Evolutionary conservation across 192 early-diverging fungal genomes (phyloP), one percentile per base, ranked within the genome.

Genomic region (Coemansia furcata): DNA sequence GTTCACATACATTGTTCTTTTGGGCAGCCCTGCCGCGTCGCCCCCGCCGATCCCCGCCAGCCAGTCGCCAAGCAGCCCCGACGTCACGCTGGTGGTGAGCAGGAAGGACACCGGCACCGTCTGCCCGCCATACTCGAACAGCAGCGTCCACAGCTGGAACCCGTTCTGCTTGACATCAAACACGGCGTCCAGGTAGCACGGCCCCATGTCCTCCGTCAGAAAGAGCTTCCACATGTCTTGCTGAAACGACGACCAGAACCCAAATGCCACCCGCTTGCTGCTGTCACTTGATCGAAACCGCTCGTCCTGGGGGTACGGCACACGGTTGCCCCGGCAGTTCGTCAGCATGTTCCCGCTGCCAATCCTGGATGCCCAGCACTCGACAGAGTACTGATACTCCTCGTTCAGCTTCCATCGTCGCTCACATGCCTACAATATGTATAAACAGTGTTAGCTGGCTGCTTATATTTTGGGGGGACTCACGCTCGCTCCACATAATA

Each of bases 91-190:
- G 0, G 78, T 76, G 11, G 78, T 72, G 0, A 81, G 35, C 60
- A 81, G 36, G 60, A 72, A 81, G 26, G 72, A 71, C 0, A 81
- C 14, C 0, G 78, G 78, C 12, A 81, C 65, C 0, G 46, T 63
- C 42, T 42, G 36, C 8, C 50, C 65, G 19, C 35, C 32, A 29
- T 67, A 60, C 40, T 81, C 78, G 38, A 63, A 81, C 32, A 81
- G 59, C 66, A 81, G 37, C 29, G 70, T 70, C 78, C 78, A 81
- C 33, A 81, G n/a, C 55, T 76, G 73, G 30, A 76, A 81, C 15
- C 78, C 78, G n/a, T 73, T 71, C 9, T 8, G 46, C 37, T 66
- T 60, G 33, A 60, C 67, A 1, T 62, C 40, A 50, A 62, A 81
- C 11, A 57, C 39, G 0, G 78, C 73, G 33, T 81, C 78, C 47